phyloP scores from a whole-genome alignment of 2,329 filamentous ascomycete genomes.

The Cladophialophora carrionii region DNA sequence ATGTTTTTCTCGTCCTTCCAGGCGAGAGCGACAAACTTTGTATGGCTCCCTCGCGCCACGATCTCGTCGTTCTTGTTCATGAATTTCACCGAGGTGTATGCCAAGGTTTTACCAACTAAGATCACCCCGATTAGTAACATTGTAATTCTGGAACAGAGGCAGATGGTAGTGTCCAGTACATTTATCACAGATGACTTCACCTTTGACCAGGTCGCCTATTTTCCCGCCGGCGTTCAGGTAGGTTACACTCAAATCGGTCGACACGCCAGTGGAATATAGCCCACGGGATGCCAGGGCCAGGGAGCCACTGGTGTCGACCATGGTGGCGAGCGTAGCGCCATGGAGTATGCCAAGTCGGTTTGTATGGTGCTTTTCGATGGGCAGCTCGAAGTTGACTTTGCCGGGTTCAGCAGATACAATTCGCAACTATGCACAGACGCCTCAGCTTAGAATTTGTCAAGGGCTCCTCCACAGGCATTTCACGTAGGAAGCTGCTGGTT shows the following conservation, averaged over 20 bases:
- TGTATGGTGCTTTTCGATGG: slow-evolving; percentile 67
- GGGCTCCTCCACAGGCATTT: not conserved
- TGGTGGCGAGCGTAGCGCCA: slow-evolving; percentile 68
- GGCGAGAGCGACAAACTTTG: slow-evolving; percentile 64
- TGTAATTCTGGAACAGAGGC: not conserved
- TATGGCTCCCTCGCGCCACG: slow-evolving; percentile 68
- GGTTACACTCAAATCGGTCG: slow-evolving; percentile 68
- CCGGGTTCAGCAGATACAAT: slow-evolving; percentile 65
- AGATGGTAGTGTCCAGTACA: slow-evolving; percentile 49
- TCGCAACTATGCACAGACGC: slow-evolving; percentile 53
- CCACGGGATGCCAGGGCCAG: slow-evolving; percentile 68
- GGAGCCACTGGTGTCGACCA: slow-evolving; percentile 68
- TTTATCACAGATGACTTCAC: slow-evolving; percentile 68
- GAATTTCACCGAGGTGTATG: slow-evolving; percentile 66
- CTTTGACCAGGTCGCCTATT: slow-evolving; percentile 62
- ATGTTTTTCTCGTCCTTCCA: slow-evolving; percentile 68
- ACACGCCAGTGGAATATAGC: slow-evolving; percentile 68
- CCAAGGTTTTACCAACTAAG: slow-evolving; percentile 66
- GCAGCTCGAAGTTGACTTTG: slow-evolving; percentile 66
- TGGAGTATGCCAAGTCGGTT: slow-evolving; percentile 69
- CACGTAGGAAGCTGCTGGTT: not conserved
- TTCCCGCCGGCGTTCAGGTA: slow-evolving; percentile 67
- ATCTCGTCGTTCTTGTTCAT: slow-evolving; percentile 62
- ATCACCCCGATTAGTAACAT: slow-evolving; percentile 8
- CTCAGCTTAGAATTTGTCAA: slow-evolving; percentile 1